Base-by-base conservation (phyloP, 495 filamentous ascomycete species). In the Xylaria longipes region DNA sequence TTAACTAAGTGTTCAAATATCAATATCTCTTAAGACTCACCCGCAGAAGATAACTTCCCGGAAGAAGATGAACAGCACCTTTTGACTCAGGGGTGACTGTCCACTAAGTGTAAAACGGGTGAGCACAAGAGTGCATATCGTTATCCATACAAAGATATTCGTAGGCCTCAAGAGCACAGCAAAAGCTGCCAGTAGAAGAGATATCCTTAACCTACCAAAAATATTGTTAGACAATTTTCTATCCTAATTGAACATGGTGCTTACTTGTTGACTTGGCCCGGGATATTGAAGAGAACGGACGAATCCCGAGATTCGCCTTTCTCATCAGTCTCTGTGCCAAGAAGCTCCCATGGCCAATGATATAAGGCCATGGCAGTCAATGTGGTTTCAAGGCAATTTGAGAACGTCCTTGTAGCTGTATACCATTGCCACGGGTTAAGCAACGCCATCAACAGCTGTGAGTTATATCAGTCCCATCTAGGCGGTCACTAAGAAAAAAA, bases 381-480 rank as follows among this genome's bases (percentile, higher is more conserved):
- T 4, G 91, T 93, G 1, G 93, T 97, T 83, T 99, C 96, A 11
- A 97, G 82, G 67, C 91, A 96, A 81, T 98, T 99, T 50, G 94
- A 98, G 65, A 99, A 89, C 0, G 96, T 97, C 68, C 96, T 88
- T 2, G 94, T 97, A 0, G 95, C 94, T 79, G 92, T 97, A 80
- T 97, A 98, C 92, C 92, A 99, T 79, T 98, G 94, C 94, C 97
- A 99, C 22, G 96, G 94, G 77, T 90, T 98, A 72, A 92, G 81
- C 39, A 94, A 81, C 2, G 92, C 91, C 80, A 97, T 87, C 33
- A 89, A 85, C 27, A 94, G 82, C 87, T 91, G 70, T 29, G 64
- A 46, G 14, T 25, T 29, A 2, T 54, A 56, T 71, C 68, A 77
- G 73, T 56, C 48, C 66, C 22, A 33, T 29, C 41, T 17, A 48